Base-by-base conservation (phyloP, 169 alveolate genomes). In the Babesia caballi region DNA sequence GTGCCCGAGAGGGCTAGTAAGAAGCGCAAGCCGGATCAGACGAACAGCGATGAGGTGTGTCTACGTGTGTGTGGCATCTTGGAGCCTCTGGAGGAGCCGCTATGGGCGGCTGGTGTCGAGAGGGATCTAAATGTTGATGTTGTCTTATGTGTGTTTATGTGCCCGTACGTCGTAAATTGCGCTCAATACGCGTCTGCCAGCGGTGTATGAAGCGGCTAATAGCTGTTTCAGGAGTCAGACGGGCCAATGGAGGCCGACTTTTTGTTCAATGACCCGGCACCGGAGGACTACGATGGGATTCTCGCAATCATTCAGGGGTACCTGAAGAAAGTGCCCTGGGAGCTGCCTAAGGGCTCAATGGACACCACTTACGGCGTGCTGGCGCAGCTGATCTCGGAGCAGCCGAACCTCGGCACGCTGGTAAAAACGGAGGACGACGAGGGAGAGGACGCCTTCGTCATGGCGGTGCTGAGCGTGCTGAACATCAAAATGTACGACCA, bases 401-500 rank as follows among this genome's bases (percentile, higher is more conserved):
- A 76, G 61, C 65, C 63, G 30, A 76, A 76, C 40, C 57, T 76
- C 12, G 85, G 85, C 25, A 76, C 85, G 32, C 25, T 76, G 15
- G 32, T 76, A 7, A 76, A 76, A 23, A 59, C 65, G 11, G 73
- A 47, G 28, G 51, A 63, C 30, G 81, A 76, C 25, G 70, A 56
- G 11, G 82, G 49, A 15, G 71, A 70, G 28, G 66, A 58, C 25
- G 44, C 74, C 41, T 66, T 36, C 32, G 81, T 76, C 63, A 68
- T 76, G 63, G 75, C 81, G 19, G 81, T 76, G 61, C 71, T 76
- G n/a, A 56, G 82, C 8, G 4, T 67, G 15, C 75, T 76, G 19
- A 76, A 76, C 40, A 7, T 76, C 32, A 65, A 54, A 11, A 49
- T 41, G 68, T 76, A 76, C 50, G 49, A 65, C 19, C 53, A 60